These are phyloP conservation scores for Pichia sp. DNA, from an alignment of 1,139 yeast genomes.

Conservation along the genomic window DNA sequence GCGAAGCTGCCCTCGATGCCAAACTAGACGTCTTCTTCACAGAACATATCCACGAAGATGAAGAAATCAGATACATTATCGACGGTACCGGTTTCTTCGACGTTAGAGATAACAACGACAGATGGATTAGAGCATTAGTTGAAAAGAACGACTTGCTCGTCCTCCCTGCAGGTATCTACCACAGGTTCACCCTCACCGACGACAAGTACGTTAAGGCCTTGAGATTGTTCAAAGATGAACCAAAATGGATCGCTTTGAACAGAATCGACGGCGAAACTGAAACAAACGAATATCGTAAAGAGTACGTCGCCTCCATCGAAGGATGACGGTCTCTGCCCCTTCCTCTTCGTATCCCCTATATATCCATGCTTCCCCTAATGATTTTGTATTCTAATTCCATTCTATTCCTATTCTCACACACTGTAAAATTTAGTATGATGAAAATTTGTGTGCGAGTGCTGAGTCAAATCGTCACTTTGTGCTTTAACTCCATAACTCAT, in stretches of 20 bases:
- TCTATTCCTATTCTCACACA: too few species aligned
- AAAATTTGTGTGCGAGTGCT: too few species aligned
- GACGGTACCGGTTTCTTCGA: constrained; percentile 96
- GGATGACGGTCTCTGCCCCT: too few species aligned
- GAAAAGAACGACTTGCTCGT: constrained; percentile 65
- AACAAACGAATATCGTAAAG: constrained; percentile 22
- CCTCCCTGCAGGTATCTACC: constrained; percentile 91
- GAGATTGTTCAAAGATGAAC: constrained; percentile 89
- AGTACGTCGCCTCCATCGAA: constrained; percentile 18
- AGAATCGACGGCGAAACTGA: constrained; percentile 43
- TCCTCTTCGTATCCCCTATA: too few species aligned
- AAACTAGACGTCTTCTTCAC: constrained; percentile 72
- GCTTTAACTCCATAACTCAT: too few species aligned
- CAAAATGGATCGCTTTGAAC: constrained; percentile 91
- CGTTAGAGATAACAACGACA: constrained; percentile 56
- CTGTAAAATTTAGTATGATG: too few species aligned
- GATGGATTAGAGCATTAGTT: constrained; percentile 78
- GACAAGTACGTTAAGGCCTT: constrained; percentile 69
- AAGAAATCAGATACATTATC: constrained; percentile 86
- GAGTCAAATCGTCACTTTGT: too few species aligned
- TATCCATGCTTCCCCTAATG: too few species aligned
- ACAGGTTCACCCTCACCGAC: constrained; percentile 74
- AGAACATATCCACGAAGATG: constrained; percentile 96
- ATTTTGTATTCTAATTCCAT: too few species aligned
- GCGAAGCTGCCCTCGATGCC: constrained; percentile 53